Base-by-base conservation (phyloP, 176 grass and related monocot genomes). In the Leersia perrieri region DNA sequence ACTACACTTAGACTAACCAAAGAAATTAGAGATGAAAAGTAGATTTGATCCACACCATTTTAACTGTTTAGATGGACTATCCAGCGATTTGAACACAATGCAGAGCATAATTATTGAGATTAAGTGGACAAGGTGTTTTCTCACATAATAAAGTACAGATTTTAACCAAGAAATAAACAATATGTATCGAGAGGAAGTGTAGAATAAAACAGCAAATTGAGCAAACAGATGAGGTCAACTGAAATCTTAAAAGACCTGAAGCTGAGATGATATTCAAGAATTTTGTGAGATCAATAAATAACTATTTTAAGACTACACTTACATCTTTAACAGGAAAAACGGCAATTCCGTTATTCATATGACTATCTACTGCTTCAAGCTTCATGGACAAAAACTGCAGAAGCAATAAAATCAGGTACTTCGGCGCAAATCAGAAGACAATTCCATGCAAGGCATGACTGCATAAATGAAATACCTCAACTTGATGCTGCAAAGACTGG, bases 321-420 rank as follows among this genome's bases (percentile, higher is more conserved):
- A 95, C 92, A 90, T 92, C 89, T 86, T 92, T 95, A 16, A 84
- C 72, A 29, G 89, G 87, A 60, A 92, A 83, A 61, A 39, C 58
- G 77, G 80, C 81, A 41, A 73, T 70, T 16, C 77, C 84, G 75
- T 71, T 28, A 26, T 75, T 88, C 81, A 88, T 75, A 65, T 74
- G 89, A 41, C 77, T 65, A 90, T 92, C 92, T 45, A 95, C 89
- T 11, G 92, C 87, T 85, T 95, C 92, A 82, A 95, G 87, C 70
- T 95, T 95, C 92, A 95, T 95, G 11, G 92, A 95, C 83, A 95
- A 87, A 83, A 95, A 95, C 92, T 95, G 77, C 51, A 79, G 30
- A 74, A 92, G 38, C 60, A 74, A 2, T 35, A 60, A 44, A 70
- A 11, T 69, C 35, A 77, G 65, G 15, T 34, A 28, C 15, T 61